Base-by-base conservation (phyloP, 176 grass and related monocot species). In the Triticum timopheevii region DNA sequence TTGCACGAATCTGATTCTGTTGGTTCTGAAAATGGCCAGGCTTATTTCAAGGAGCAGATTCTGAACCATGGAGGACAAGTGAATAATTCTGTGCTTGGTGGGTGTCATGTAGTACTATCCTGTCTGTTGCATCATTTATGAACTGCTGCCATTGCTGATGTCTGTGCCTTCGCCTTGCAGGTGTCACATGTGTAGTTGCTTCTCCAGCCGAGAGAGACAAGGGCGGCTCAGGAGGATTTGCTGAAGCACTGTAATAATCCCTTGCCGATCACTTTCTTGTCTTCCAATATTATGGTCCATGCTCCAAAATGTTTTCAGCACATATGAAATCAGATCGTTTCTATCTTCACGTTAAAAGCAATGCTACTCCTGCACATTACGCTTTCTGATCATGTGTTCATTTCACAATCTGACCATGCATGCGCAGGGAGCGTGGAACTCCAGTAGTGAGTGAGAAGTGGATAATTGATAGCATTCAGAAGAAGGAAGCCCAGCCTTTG, bases 221-320 rank as follows among this genome's bases (percentile, higher is more conserved):
- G 59, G 93, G 93, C 62, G 96, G 93, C 39, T 95, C 90, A 1
- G 83, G 85, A 65, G 92, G 91, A 90, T 78, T 93, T 66, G 88
- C 86, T 58, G 93, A 98, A 63, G 96, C 96, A 84, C 74, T 98
- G 96, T 98, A 94, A 87, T 98, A 94, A 87, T 49, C 4, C 67
- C 59, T 73, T 75, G 8, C 27, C 4, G 58, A 24, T 11, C 73
- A 49, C 16, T 36, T 36, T 67, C 69, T 10, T 36, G 10, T 85
- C 44, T 85, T 31, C 16, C 83, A 15, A 74, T 63, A 75, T 81
- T 63, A 75, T 81, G 7, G 39, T 67, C 13, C 12, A 59, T 76
- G 13, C 24, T 58, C 2, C 61, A 17, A 39, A 10, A 30, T 77
- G 8, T 38, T 22, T 64, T 50, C 19, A 13, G 50, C 59, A 13